These are phyloP conservation scores for Populus deltoides DNA, from an alignment of 345 rosid species.

Conservation along the genomic window DNA sequence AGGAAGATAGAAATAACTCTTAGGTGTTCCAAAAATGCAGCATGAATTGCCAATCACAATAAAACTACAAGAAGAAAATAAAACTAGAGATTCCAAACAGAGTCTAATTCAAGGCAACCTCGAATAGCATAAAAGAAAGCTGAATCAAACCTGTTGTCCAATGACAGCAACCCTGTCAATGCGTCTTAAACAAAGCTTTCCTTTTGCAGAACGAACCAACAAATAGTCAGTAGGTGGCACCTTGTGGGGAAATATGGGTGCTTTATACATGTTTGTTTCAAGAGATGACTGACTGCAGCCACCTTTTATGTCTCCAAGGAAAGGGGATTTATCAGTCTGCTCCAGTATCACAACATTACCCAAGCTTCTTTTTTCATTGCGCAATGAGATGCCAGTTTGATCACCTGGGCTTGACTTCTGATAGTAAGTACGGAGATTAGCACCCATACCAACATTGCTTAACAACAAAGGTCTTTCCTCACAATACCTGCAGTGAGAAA, in stretches of 20 bases:
- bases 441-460: slow-evolving; percentile 95
- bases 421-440: slow-evolving; percentile 84
- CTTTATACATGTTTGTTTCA: slow-evolving; percentile 93
- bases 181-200: slow-evolving; percentile 90
- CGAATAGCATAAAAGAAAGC: not conserved
- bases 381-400: slow-evolving; percentile 57
- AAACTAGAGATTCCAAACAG: not conserved
- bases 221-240: slow-evolving; percentile 82
- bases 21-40: not conserved
- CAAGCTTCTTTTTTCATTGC: slow-evolving; percentile 52
- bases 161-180: slow-evolving; percentile 85
- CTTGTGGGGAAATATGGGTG: slow-evolving; percentile 82
- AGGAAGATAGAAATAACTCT: not conserved
- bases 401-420: slow-evolving; percentile 76
- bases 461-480: slow-evolving; percentile 93
- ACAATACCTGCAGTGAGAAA: slow-evolving; percentile 58
- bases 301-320: slow-evolving; percentile 85
- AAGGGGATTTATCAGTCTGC: slow-evolving; percentile 88
- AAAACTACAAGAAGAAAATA: not conserved
- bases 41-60: not conserved
- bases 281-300: slow-evolving; percentile 82
- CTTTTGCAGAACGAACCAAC: slow-evolving; percentile 89
- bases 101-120: slow-evolving; percentile 1
- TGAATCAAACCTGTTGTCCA: slow-evolving; percentile 80
- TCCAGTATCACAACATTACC: slow-evolving; percentile 75